phyloP scores from a whole-genome alignment of 441 rosid species.

The Geranium incanum region DNA sequence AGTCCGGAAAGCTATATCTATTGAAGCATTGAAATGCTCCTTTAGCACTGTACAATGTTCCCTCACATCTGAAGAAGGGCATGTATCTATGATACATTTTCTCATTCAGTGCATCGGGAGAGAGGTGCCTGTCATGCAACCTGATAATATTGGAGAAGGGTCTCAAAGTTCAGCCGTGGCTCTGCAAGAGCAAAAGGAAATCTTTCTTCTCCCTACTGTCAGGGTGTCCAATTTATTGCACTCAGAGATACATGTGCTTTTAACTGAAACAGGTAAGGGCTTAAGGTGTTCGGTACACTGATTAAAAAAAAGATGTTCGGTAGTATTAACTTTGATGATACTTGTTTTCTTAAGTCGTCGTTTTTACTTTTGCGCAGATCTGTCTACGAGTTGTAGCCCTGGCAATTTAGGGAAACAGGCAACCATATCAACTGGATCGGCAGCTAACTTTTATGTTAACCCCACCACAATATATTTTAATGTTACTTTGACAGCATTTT shows the following conservation, averaged over 20 bases:
- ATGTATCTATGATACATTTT: conserved; percentile 58
- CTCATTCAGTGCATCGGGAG: conserved; percentile 68
- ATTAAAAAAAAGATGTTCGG: conserved; percentile 16
- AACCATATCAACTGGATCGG: conserved; percentile 63
- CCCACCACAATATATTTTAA: conserved; percentile 63
- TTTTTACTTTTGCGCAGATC: conserved; percentile 47
- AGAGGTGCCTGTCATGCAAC: conserved; percentile 64
- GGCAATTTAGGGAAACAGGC: conserved; percentile 66
- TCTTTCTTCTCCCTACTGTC: conserved; percentile 86
- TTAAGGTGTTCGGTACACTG: conserved; percentile 18
- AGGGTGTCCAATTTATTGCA: conserved; percentile 67
- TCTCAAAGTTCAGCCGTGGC: conserved; percentile 44
- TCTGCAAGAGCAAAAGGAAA: conserved; percentile 79
- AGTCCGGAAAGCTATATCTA: conserved; percentile 65
- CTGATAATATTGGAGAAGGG: conserved; percentile 42
- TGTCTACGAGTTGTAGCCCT: conserved; percentile 25
- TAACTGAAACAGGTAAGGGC: conserved; percentile 67
- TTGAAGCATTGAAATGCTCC: conserved; percentile 52
- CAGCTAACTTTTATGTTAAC: conserved; percentile 74
- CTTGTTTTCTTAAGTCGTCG: conserved; percentile 16
- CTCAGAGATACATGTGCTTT: conserved; percentile 57
- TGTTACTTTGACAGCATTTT: conserved; percentile 55
- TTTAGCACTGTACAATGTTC: conserved; percentile 66
- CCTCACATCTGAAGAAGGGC: conserved; percentile 45
- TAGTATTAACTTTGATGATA: conserved; percentile 15